phyloP scores from a whole-genome alignment of 352 stramenopile species.

The Pythium phragmiticola region DNA sequence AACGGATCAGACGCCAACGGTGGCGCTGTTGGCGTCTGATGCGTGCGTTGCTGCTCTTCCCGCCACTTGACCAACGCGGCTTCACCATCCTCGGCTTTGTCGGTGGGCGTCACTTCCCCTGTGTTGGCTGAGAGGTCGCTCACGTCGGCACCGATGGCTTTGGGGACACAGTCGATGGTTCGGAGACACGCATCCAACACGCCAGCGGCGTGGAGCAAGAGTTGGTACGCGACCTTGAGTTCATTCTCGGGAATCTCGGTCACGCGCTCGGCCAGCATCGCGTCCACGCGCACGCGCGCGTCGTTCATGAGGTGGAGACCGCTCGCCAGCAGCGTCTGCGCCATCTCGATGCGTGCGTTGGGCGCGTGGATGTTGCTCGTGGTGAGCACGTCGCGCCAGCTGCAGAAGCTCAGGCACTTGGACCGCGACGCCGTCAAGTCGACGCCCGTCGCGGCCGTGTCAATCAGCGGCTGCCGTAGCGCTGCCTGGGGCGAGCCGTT shows the following conservation, averaged over 20 bases:
- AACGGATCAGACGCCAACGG: conserved; percentile 1
- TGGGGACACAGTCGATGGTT: conserved; percentile 35
- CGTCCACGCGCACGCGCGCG: conserved; percentile 44
- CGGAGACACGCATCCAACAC: conserved; percentile 52
- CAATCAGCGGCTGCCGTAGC: conserved; percentile 46
- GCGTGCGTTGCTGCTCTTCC: conserved; percentile 39
- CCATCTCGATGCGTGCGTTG: conserved; percentile 56
- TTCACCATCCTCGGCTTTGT: conserved; percentile 11
- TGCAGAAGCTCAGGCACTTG: conserved; percentile 51
- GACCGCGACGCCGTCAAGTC: conserved; percentile 23
- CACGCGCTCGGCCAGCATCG: conserved; percentile 35
- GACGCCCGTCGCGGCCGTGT: conserved; percentile 8
- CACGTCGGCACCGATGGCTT: conserved; percentile 32
- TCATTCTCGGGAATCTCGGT: conserved; percentile 55
- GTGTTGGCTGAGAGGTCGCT: conserved; percentile 31
- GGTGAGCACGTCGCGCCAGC: conserved; percentile 54
- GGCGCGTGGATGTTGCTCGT: conserved; percentile 39
- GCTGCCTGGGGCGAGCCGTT: conserved; percentile 17
- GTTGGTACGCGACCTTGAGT: conserved; percentile 70
- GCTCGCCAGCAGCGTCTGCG: conserved; percentile 47
- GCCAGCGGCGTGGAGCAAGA: conserved; percentile 54
- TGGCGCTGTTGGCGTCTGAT: conserved; percentile 9
- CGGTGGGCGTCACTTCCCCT: conserved; percentile 4
- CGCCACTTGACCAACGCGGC: conserved; percentile 59
- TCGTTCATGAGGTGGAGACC: conserved; percentile 47